These are phyloP conservation scores for Acer campestre DNA, from an alignment of 345 rosid genomes.

Conservation along the genomic window DNA sequence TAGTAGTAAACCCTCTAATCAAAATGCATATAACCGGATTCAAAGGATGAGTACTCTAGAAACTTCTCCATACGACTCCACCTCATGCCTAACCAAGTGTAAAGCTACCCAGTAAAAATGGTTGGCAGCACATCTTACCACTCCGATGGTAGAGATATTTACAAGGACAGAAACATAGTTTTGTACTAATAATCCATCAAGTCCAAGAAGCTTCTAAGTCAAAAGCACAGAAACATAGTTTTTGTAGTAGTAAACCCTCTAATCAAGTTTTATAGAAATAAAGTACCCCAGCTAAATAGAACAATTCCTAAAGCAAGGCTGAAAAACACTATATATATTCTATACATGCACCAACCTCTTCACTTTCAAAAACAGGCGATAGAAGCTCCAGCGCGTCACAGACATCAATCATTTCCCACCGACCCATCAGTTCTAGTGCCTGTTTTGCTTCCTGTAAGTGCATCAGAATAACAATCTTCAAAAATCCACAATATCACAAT, in stretches of 20 bases:
- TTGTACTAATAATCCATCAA: not conserved
- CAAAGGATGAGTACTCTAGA: not conserved
- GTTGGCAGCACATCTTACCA: not conserved
- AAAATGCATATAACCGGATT: not conserved
- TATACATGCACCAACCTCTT: constrained; percentile 61
- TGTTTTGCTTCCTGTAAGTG: constrained; percentile 92
- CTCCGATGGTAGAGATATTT: not conserved
- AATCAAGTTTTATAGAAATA: constrained; percentile 3
- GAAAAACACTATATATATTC: constrained; percentile 14
- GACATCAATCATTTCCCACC: constrained; percentile 93
- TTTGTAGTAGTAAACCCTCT: not conserved
- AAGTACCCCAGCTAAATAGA: not conserved
- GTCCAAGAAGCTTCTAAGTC: not conserved
- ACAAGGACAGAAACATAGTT: not conserved
- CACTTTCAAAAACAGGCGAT: constrained; percentile 93
- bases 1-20: not conserved
- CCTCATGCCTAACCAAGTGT: not conserved
- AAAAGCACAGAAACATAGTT: not conserved
- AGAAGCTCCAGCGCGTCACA: constrained; percentile 94
- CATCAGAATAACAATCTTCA: constrained; percentile 23
- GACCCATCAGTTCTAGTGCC: constrained; percentile 85
- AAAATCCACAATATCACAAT: constrained; percentile 1
- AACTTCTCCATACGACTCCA: not conserved
- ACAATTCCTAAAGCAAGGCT: not conserved
- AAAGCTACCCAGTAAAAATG: not conserved